Evolutionary conservation across 805 yeast genomes (phyloP).

Genomic region (Grigorovia transvaalensis): DNA sequence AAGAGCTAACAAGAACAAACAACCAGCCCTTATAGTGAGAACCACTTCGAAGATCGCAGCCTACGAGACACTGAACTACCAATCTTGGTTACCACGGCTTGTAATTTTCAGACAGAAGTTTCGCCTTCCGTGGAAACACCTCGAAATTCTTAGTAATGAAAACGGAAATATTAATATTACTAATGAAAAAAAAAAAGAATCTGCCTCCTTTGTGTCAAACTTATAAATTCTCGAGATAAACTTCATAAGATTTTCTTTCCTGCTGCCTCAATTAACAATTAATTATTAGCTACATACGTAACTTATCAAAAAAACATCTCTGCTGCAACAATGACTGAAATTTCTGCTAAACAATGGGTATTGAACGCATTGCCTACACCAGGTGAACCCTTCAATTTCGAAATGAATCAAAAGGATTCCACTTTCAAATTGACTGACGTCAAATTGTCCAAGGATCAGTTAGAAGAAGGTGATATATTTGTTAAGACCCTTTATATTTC

Average conservation of each 20-base stretch:
- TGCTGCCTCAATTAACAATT: not conserved
- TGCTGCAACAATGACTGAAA: conserved; percentile 2
- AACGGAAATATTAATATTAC: too few relatives aligned
- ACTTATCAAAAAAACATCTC: not conserved
- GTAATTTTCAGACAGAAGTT: too few relatives aligned
- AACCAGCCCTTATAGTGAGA: too few relatives aligned
- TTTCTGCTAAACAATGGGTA: conserved; percentile 26
- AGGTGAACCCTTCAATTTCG: conserved; percentile 19
- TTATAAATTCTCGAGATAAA: not conserved
- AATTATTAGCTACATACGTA: too few relatives aligned
- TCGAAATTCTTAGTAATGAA: too few relatives aligned
- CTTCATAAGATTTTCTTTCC: too few relatives aligned
- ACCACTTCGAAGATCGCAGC: too few relatives aligned
- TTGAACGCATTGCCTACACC: conserved; percentile 21
- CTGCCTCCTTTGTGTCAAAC: not conserved
- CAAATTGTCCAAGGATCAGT: conserved; percentile 13
- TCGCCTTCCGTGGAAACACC: too few relatives aligned
- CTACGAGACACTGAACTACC: too few relatives aligned
- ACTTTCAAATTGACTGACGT: conserved; percentile 23
- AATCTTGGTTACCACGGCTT: too few relatives aligned
- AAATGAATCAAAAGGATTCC: conserved; percentile 16
- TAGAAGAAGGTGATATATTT: conserved; percentile 34
- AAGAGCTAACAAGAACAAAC: too few relatives aligned
- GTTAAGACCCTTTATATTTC: conserved; percentile 40
- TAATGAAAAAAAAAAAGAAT: too few relatives aligned